These are phyloP conservation scores for Rugonectria rugulosa DNA, from an alignment of 2,329 filamentous ascomycete genomes.

Conservation along the genomic window DNA sequence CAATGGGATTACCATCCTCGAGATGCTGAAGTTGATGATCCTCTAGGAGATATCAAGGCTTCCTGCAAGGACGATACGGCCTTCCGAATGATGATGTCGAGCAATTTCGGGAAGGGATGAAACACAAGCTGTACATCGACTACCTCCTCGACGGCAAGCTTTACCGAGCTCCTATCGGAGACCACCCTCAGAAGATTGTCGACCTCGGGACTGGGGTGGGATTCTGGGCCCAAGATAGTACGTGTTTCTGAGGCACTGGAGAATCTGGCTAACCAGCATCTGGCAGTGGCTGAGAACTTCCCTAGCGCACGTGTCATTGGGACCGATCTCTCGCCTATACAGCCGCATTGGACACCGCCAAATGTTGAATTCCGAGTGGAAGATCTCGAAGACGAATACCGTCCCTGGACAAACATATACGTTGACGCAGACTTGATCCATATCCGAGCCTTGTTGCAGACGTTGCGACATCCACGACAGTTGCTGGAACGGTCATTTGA, in stretches of 20 bases:
- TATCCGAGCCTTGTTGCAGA: conserved; percentile 57
- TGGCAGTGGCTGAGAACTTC: conserved; percentile 53
- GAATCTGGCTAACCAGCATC: conserved; percentile 17
- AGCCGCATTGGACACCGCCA: conserved; percentile 58
- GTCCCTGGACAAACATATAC: conserved; percentile 47
- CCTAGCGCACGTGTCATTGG: conserved; percentile 56
- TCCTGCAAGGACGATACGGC: conserved; percentile 55
- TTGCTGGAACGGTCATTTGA: conserved; percentile 58
- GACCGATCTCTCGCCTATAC: conserved; percentile 54
- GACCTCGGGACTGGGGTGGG: conserved; percentile 60
- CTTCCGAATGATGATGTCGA: conserved; percentile 62
- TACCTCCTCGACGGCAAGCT: conserved; percentile 54
- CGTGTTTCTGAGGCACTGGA: conserved; percentile 22
- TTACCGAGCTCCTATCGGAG: conserved; percentile 53
- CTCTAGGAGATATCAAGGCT: conserved; percentile 57
- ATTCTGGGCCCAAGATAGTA: conserved; percentile 64
- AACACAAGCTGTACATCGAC: conserved; percentile 56
- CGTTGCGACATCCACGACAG: conserved; percentile 58
- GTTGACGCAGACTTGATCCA: conserved; percentile 61
- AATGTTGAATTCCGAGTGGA: conserved; percentile 61
- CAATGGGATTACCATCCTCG: background rate
- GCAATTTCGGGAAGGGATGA: conserved; percentile 56
- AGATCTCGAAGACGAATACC: conserved; percentile 47
- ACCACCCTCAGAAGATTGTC: conserved; percentile 56
- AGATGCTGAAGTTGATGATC: background rate